These are phyloP conservation scores for Globisporangium solare DNA, from an alignment of 352 stramenopile species.

Conservation along the genomic window DNA sequence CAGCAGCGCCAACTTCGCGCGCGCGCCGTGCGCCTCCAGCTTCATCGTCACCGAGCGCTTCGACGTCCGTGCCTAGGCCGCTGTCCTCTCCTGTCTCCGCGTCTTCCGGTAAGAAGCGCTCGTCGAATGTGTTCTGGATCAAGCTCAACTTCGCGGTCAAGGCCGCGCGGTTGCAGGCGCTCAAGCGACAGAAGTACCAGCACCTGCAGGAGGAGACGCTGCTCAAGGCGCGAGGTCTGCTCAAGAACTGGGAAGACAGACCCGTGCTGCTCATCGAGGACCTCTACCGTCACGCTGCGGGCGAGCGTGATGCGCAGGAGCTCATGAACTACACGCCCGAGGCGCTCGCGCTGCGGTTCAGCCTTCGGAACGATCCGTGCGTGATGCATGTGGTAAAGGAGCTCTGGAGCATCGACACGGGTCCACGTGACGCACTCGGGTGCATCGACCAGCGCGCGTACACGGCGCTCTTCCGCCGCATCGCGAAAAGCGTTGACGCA, in stretches of 20 bases:
- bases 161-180: slow-evolving; percentile 43
- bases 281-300: slow-evolving; percentile 42
- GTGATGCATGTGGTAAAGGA: slow-evolving; percentile 44
- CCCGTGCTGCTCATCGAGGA: slow-evolving; percentile 57
- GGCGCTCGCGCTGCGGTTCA: slow-evolving; percentile 57
- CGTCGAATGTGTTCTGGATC: slow-evolving; percentile 53
- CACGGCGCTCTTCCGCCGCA: slow-evolving; percentile 45
- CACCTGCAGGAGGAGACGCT: slow-evolving; percentile 66
- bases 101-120: slow-evolving; percentile 17
- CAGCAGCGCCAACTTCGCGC: too few relatives aligned
- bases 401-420: slow-evolving; percentile 55
- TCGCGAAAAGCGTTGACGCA: slow-evolving; percentile 46
- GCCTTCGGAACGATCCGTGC: slow-evolving; percentile 46
- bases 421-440: slow-evolving; percentile 39
- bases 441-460: slow-evolving; percentile 61
- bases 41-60: too few relatives aligned
- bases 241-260: slow-evolving; percentile 65
- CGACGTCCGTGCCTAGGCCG: too few relatives aligned
- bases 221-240: slow-evolving; percentile 47
- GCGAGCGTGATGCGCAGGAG: slow-evolving; percentile 36
- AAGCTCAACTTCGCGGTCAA: slow-evolving; percentile 79
- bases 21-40: too few relatives aligned
- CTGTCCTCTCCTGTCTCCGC: neutral
- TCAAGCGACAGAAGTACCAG: slow-evolving; percentile 73
- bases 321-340: slow-evolving; percentile 69